These are phyloP conservation scores for Lepidium aucheri DNA, from an alignment of 345 rosid species.

Conservation along the genomic window DNA sequence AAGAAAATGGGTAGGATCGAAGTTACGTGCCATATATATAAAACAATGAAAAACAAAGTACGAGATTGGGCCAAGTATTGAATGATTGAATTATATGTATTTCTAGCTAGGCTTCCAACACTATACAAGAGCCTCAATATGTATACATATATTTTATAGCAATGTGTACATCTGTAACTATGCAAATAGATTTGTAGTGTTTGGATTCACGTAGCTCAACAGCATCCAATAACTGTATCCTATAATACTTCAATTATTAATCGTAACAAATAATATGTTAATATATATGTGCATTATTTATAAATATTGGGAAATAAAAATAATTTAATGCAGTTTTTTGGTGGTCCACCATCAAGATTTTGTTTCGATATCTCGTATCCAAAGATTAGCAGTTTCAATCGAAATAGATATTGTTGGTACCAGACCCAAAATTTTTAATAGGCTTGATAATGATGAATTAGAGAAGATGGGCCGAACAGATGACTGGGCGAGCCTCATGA, in stretches of 20 bases:
- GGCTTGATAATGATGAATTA: no score
- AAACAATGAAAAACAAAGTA: background rate
- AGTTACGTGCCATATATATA: background rate
- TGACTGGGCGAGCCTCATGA: no score
- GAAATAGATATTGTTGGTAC: no score
- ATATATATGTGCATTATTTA: background rate
- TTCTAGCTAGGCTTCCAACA: constrained; percentile 16
- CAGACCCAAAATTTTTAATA: no score
- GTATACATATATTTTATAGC: background rate
- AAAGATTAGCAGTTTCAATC: no score
- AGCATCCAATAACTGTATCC: constrained; percentile 15
- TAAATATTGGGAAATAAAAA: background rate
- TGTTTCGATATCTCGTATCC: no score
- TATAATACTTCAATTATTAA: background rate
- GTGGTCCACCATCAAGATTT: background rate
- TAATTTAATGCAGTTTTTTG: background rate
- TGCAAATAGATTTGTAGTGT: constrained; percentile 14
- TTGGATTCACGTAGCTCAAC: background rate
- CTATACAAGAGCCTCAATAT: constrained; percentile 7
- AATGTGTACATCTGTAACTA: constrained; percentile 6
- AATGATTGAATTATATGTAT: constrained; percentile 5
- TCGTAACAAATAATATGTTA: background rate
- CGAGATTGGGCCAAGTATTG: constrained; percentile 11
- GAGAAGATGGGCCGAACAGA: no score
- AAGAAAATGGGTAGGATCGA: background rate